Base-by-base conservation (phyloP, 805 yeast genomes). In the Lipomyces anomalus region DNA sequence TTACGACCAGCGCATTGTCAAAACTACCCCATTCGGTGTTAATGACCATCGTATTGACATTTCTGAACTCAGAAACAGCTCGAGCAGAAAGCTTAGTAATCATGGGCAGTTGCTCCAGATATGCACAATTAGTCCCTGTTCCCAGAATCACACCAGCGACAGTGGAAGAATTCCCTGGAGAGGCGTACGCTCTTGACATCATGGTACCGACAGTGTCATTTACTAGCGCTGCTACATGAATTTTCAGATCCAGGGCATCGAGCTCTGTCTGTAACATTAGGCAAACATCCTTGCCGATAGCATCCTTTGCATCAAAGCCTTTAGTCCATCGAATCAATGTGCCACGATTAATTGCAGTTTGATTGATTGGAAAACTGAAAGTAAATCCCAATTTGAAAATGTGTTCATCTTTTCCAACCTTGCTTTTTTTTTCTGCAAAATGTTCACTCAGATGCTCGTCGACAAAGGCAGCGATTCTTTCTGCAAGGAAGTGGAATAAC, bases 101-200 rank as follows among this genome's bases (percentile, higher is more conserved):
- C 44, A 80, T 75, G 35, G 76, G 80, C 42, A 88, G 64, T 46
- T 77, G 73, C 66, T 90, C 98, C 62, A 78, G 73, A 67, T 92
- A 90, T 13, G 96, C 95, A 51, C 97, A 97, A 65, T 90, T 90
- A 23, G 97, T 90, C 62, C 98, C 98, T 1, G 98, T 92, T 55
- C 98, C 98, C 60, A 89, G 86, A 53, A 90, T 90, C 51, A 89
- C 80, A 40, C 98, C 97, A 55, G 89, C 72, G 6, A 84, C 75
- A 6, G 97, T 85, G 48, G 78, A 79, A 41, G 73, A 65, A 32
- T 79, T 73, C 40, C 69, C 63, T 13, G 67, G 69, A 42, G 85
- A 78, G 3, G 85, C 71, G 67, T 90, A 90, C 22, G 96, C 82
- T 58, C 95, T 80, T 6, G 95, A 81, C 61, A 90, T 71, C 50